Base-by-base conservation (phyloP, 495 filamentous ascomycete genomes). In the Penicillium crystallinum region DNA sequence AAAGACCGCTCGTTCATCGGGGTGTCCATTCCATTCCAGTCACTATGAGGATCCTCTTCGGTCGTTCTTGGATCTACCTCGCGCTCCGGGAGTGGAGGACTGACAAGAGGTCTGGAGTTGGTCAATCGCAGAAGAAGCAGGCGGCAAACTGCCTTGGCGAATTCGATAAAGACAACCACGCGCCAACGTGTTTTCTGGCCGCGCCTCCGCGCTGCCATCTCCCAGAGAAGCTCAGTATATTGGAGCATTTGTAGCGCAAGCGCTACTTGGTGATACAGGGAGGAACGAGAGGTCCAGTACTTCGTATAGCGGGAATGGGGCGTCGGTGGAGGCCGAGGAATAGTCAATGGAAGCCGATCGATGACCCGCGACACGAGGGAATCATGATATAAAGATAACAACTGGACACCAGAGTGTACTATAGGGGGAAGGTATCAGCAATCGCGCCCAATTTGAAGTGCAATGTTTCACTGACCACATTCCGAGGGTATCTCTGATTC, bases 401-500 rank as follows among this genome's bases (percentile, higher is more conserved):
- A 78, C 61, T 95, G 90, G 29, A 97, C 85, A 50, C 83, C 81
- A 35, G 86, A 89, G 61, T 98, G 91, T 17, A 97, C 79, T 81
- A 38, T 12, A 56, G 43, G 35, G 29, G 54, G 47, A n/a, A n/a
- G n/a, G 21, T 29, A 47, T 23, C 43, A 22, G 14, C 18, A 19
- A 14, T 19, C n/a, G 14, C 25, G 23, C 39, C 41, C 51, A n/a
- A 49, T 12, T 18, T 19, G 35, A 35, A 57, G 48, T 29, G 37
- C 5, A 27, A 12, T 30, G 10, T 29, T 45, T 27, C 23, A 69
- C 76, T 53, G 66, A 82, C 78, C 80, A 46, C 87, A 90, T 74
- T 98, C 93, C 55, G 93, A 96, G 52, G 92, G 86, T 57, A 97
- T 82, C 65, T 96, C 91, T 30, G 91, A 88, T 64, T 97, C 91